Base-by-base conservation (phyloP, 2,329 filamentous ascomycete genomes). In the Cercospora citrullina region DNA sequence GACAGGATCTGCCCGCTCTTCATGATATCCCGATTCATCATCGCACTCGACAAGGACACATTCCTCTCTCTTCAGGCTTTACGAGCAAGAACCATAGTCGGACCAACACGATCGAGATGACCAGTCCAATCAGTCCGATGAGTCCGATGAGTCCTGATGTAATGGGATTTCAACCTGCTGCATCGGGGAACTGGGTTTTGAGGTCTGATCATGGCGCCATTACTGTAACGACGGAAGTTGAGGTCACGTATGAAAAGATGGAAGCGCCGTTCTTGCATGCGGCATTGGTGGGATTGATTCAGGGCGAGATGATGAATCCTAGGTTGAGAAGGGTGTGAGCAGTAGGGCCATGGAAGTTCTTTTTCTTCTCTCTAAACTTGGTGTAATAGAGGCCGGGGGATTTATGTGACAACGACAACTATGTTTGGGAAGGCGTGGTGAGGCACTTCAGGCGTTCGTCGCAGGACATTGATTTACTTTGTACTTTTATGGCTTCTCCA, bases 261-360 rank as follows among this genome's bases (percentile, higher is more conserved):
- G 74, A 75, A 23, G 64, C 69, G 31, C 70, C 74, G 1, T 65
- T 70, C 58, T 70, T 77, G 21, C 76, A 78, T 68, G 76, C 76
- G 3, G 73, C 75, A 2, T 45, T 78, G 31, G 74, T 77, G 14
- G 75, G 76, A 1, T 65, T 76, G 45, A 51, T 75, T 14, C 71
- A 73, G 60, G 72, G 72, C 1, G 72, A 74, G 63, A 42, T 42
- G n/a, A 36, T 28, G 21, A 45, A 61, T 30, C 59, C 33, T 10
- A 28, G 59, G 2, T 45, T 48, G 2, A 61, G 42, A 5, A 61
- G 59, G 36, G 14, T 42, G 4, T 61, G 33, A 48, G 3, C 8
- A 48, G 18, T 9, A 48, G 18, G 16, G 1, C 9, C 7, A 42
- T 42, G 16, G 5, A 42, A 42, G 16, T n/a, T 42, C 6, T 42